Percentiles rank a stretch among this genome's conserved stretches.
Evolutionary conservation across 1,284 basidiomycete genomes (phyloP).

Genomic region (Heterobasidion occidentale): DNA sequence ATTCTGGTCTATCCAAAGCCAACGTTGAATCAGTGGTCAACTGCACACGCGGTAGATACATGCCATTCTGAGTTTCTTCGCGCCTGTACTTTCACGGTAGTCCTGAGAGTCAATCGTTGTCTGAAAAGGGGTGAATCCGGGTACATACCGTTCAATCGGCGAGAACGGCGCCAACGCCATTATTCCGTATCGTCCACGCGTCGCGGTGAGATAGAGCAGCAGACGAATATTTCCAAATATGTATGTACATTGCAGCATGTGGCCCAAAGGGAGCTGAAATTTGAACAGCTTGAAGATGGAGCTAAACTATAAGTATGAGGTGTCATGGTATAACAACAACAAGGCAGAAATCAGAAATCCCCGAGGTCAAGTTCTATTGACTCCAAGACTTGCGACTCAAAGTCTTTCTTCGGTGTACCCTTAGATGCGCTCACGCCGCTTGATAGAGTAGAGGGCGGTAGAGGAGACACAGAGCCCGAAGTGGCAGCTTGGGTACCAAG

Average conservation of each 20-base stretch:
- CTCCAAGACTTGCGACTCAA: slow-evolving; percentile 53
- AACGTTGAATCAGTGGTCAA: no score
- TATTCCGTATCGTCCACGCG: no score
- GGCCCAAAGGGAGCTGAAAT: not conserved
- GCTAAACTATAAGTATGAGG: not conserved
- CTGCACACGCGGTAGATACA: no score
- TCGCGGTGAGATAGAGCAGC: not conserved
- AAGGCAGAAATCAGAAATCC: slow-evolving; percentile 45
- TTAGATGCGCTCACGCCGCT: slow-evolving; percentile 12
- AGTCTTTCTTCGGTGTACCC: slow-evolving; percentile 27
- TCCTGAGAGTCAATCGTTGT: no score
- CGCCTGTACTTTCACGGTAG: no score
- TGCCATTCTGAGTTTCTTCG: no score
- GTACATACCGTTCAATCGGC: no score
- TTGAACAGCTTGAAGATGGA: not conserved
- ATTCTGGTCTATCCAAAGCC: no score
- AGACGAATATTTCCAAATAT: not conserved
- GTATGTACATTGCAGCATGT: not conserved
- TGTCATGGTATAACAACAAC: not conserved
- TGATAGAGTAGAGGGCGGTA: slow-evolving; percentile 22
- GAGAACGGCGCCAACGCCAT: no score
- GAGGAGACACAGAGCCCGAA: slow-evolving; percentile 32
- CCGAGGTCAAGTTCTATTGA: slow-evolving; percentile 71
- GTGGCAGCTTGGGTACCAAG: slow-evolving; percentile 17
- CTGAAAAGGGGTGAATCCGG: no score